Evolutionary conservation across 2,329 filamentous ascomycete species (phyloP).

Genomic region (Pestalotiopsis sp.): DNA sequence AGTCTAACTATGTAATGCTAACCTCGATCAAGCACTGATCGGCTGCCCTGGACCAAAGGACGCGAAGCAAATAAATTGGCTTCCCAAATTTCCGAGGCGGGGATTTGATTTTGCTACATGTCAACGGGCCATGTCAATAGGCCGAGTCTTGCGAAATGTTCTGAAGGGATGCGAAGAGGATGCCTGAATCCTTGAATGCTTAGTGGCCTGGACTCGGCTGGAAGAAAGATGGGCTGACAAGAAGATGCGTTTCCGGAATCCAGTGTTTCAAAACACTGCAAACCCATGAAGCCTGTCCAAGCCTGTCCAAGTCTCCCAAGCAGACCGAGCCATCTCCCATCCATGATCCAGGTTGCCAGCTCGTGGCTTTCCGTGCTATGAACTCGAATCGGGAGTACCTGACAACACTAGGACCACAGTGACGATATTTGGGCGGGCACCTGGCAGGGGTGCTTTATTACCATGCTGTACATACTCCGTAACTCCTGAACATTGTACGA

Average conservation of each 20-base stretch:
- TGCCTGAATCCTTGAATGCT: background rate
- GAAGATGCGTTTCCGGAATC: background rate
- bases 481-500: background rate
- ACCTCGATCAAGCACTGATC: constrained; percentile 2
- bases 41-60: background rate
- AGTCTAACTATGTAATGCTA: background rate
- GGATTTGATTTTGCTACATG: background rate
- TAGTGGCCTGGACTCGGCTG: background rate
- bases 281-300: background rate
- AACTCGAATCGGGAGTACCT: background rate
- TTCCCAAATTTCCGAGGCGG: constrained; percentile 6
- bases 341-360: background rate
- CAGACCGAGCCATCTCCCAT: background rate
- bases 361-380: background rate
- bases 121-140: background rate
- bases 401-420: background rate
- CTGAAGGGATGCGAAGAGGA: no score
- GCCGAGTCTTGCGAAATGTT: background rate
- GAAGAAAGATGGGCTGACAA: background rate
- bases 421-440: background rate
- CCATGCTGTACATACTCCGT: background rate
- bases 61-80: constrained; percentile 6
- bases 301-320: background rate
- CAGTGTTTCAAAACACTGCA: constrained; percentile 1
- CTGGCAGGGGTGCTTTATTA: background rate